These are phyloP conservation scores for Dendrobium nobile DNA, from an alignment of 106 monocot species.

Conservation along the genomic window DNA sequence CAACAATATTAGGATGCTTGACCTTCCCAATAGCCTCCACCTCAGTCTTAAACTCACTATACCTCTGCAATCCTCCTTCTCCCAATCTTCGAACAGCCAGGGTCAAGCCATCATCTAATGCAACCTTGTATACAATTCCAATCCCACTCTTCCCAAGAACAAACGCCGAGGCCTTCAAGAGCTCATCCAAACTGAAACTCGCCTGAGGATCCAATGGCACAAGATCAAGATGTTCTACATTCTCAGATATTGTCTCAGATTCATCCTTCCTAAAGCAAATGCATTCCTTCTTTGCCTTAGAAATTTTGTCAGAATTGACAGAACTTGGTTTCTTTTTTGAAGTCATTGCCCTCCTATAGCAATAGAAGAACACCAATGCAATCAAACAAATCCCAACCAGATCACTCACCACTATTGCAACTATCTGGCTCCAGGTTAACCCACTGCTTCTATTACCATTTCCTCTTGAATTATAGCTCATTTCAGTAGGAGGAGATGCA, in stretches of 20 bases:
- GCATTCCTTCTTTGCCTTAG: constrained; percentile 34
- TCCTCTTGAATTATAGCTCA: not conserved
- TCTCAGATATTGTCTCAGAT: constrained; percentile 39
- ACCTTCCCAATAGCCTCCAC: constrained; percentile 60
- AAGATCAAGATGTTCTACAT: constrained; percentile 17
- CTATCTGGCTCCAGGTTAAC: constrained; percentile 28
- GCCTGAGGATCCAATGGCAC: constrained; percentile 14
- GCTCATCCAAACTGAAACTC: constrained; percentile 31
- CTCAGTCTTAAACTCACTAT: constrained; percentile 53
- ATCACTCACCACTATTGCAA: constrained; percentile 64
- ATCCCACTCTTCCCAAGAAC: constrained; percentile 55
- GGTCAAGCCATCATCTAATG: constrained; percentile 41
- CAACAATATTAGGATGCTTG: constrained; percentile 54
- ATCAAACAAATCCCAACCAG: constrained; percentile 50
- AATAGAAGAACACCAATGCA: constrained; percentile 67
- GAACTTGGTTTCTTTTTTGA: constrained; percentile 17
- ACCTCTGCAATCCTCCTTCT: constrained; percentile 59
- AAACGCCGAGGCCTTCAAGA: constrained; percentile 51
- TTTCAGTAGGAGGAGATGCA: constrained; percentile 5
- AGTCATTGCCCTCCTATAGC: constrained; percentile 41
- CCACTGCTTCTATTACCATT: constrained; percentile 15
- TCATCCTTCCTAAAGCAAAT: constrained; percentile 57
- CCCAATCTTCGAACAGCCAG: constrained; percentile 51
- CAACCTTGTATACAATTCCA: constrained; percentile 66
- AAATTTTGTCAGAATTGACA: constrained; percentile 13